A percentile compares a stretch with the other conserved stretches of the same genome.
These are phyloP conservation scores for Suillus decipiens DNA, from an alignment of 768 basidiomycete genomes.

Conservation along the genomic window DNA sequence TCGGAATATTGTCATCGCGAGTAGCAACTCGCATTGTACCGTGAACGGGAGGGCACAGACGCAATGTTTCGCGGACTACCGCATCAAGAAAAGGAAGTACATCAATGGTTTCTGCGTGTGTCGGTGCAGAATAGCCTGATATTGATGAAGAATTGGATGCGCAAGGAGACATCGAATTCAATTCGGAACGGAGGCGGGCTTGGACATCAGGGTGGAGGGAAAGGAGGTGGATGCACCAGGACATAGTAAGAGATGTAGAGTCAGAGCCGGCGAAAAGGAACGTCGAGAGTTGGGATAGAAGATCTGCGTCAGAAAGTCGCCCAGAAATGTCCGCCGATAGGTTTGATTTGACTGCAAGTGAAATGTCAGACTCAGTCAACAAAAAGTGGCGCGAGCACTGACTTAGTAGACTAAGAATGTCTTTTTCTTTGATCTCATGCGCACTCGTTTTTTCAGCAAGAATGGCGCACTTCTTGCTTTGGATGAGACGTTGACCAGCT, in stretches of 20 bases:
- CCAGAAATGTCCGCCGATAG: constrained; percentile 45
- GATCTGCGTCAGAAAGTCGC: constrained; percentile 57
- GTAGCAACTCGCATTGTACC: constrained; percentile 59
- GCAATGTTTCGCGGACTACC: constrained; percentile 57
- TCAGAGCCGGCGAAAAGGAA: constrained; percentile 68
- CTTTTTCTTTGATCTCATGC: constrained; percentile 39
- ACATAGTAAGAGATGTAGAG: constrained; percentile 54
- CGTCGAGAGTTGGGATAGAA: constrained; percentile 66
- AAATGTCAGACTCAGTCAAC: constrained; percentile 5
- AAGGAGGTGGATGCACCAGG: constrained; percentile 61
- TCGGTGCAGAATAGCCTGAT: constrained; percentile 26
- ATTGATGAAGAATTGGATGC: constrained; percentile 21
- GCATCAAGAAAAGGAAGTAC: constrained; percentile 54
- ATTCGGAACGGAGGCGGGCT: constrained; percentile 54
- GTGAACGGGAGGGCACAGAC: constrained; percentile 58
- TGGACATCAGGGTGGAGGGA: constrained; percentile 57
- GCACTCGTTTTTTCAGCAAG: constrained; percentile 36
- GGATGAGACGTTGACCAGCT: constrained; percentile 44
- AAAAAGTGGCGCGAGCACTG: constrained; percentile 21
- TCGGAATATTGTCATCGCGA: constrained; percentile 53
- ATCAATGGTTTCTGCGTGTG: constrained; percentile 33
- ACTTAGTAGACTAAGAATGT: constrained; percentile 53
- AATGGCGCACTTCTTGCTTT: constrained; percentile 41
- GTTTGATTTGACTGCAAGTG: constrained; percentile 57
- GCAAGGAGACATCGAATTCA: constrained; percentile 21